These are phyloP conservation scores for Pseudomonodictys pantanalensis DNA, from an alignment of 495 filamentous ascomycete genomes.

Conservation along the genomic window DNA sequence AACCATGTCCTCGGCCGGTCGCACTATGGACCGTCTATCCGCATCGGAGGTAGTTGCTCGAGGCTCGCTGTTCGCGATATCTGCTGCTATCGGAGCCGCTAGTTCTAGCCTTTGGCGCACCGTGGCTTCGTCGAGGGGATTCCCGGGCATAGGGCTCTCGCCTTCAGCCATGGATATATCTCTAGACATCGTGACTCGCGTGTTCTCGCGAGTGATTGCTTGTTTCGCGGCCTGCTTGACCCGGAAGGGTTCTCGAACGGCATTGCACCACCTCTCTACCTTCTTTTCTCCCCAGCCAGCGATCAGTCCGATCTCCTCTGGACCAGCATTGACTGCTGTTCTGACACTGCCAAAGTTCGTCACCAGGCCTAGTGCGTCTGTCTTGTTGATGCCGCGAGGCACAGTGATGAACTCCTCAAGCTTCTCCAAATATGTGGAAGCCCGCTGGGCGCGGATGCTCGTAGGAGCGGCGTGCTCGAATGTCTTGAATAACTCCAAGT, in stretches of 20 bases:
- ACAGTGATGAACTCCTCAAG: slow-evolving; percentile 92
- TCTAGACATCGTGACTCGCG: slow-evolving; percentile 26
- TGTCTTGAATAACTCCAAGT: slow-evolving; percentile 89
- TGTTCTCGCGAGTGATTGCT: slow-evolving; percentile 40
- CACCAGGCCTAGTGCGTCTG: slow-evolving; percentile 83
- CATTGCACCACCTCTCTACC: slow-evolving; percentile 75
- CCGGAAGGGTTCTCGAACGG: slow-evolving; percentile 80
- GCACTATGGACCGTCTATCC: slow-evolving; percentile 33
- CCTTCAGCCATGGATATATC: slow-evolving; percentile 21
- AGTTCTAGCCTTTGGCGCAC: slow-evolving; percentile 26
- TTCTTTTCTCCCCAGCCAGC: slow-evolving; percentile 96
- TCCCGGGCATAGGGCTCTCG: slow-evolving; percentile 1
- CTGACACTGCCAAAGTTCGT: slow-evolving; percentile 82
- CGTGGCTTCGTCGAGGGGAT: not conserved
- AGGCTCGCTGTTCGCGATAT: slow-evolving; percentile 4
- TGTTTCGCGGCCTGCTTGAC: slow-evolving; percentile 64
- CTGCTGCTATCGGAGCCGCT: slow-evolving; percentile 7
- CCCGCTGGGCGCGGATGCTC: slow-evolving; percentile 77
- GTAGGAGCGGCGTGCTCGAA: slow-evolving; percentile 81
- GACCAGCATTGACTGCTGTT: slow-evolving; percentile 79
- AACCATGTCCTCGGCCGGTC: slow-evolving; percentile 36
- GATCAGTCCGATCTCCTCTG: slow-evolving; percentile 77
- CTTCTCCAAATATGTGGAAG: slow-evolving; percentile 77
- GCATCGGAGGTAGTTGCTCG: slow-evolving; percentile 27
- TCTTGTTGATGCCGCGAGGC: slow-evolving; percentile 87